A percentile compares a stretch with the other conserved stretches of the same genome.
These are phyloP conservation scores for Cercophora samala DNA, from an alignment of 495 filamentous ascomycete genomes.

Conservation along the genomic window DNA sequence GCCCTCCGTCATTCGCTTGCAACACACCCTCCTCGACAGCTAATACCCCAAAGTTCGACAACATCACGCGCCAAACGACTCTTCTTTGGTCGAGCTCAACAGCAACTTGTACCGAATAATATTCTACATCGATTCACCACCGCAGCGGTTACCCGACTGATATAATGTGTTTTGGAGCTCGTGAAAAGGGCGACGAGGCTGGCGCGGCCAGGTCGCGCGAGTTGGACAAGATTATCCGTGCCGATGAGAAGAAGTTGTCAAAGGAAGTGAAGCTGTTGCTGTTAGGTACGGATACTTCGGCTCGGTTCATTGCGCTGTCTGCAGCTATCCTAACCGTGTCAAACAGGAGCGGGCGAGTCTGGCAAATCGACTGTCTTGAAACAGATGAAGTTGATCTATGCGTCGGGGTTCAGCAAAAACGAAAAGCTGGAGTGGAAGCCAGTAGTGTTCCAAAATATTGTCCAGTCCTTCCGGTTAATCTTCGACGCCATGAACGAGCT, in stretches of 20 bases:
- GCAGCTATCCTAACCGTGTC: constrained; percentile 2
- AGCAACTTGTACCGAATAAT: not conserved
- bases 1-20: not conserved
- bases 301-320: not conserved
- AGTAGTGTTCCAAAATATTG: constrained; percentile 90
- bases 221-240: constrained; percentile 72
- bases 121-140: not conserved
- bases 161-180: constrained; percentile 60
- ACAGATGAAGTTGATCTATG: constrained; percentile 98
- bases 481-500: constrained; percentile 92
- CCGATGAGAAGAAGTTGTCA: constrained; percentile 75
- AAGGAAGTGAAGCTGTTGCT: constrained; percentile 82
- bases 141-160: not conserved
- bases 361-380: constrained; percentile 98
- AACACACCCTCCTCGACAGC: not conserved
- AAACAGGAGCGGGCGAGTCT: constrained; percentile 87
- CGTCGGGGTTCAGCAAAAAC: constrained; percentile 83
- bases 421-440: constrained; percentile 91
- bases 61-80: not conserved
- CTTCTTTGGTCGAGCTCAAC: not conserved
- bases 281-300: constrained; percentile 56
- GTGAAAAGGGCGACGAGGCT: constrained; percentile 48
- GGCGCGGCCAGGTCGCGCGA: constrained; percentile 55
- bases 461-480: constrained; percentile 84
- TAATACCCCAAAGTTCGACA: not conserved